A percentile compares a stretch with the other conserved stretches of the same genome.
Conservation (phyloP, 2,329 filamentous ascomycete species). For the Fusarium tanahbumbuense region DNA sequence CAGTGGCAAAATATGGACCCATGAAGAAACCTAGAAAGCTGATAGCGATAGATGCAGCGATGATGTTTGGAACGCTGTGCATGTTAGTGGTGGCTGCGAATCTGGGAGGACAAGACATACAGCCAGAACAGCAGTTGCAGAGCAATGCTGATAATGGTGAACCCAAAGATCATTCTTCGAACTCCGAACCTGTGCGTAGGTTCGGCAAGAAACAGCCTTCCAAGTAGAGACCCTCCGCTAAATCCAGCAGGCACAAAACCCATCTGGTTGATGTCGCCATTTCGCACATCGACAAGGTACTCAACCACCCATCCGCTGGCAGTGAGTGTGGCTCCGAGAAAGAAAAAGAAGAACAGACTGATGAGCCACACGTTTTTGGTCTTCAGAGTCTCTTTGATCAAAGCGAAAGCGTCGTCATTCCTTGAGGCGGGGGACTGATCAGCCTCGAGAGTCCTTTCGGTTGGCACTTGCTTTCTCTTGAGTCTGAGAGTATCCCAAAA, state of each 20-base stretch:
- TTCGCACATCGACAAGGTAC: conserved; percentile 70
- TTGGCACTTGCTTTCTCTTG: conserved; percentile 29
- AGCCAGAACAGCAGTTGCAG: conserved; percentile 72
- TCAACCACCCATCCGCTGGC: conserved; percentile 73
- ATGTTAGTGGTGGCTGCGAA: background rate
- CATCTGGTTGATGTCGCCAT: conserved; percentile 66
- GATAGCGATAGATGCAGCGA: conserved; percentile 64
- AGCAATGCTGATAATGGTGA: conserved; percentile 62
- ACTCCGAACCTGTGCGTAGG: conserved; percentile 70
- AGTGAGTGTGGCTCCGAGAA: conserved; percentile 66
- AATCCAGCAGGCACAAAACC: conserved; percentile 72
- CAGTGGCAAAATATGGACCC: conserved; percentile 68
- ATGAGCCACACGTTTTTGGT: conserved; percentile 66
- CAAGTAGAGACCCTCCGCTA: conserved; percentile 68
- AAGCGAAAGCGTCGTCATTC: conserved; percentile 51
- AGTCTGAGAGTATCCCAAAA: conserved; percentile 62
- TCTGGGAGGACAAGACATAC: conserved; percentile 44
- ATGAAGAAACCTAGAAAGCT: conserved; percentile 68
- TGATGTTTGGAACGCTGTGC: conserved; percentile 55
- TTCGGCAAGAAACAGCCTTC: conserved; percentile 67
- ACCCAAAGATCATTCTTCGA: conserved; percentile 66
- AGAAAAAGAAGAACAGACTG: conserved; percentile 73
- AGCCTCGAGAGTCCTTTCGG: conserved; percentile 13
- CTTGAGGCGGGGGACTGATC: conserved; percentile 9
- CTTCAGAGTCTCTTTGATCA: conserved; percentile 59